Conservation (phyloP, 768 basidiomycete genomes). For the Boletus vermiculosoides region DNA sequence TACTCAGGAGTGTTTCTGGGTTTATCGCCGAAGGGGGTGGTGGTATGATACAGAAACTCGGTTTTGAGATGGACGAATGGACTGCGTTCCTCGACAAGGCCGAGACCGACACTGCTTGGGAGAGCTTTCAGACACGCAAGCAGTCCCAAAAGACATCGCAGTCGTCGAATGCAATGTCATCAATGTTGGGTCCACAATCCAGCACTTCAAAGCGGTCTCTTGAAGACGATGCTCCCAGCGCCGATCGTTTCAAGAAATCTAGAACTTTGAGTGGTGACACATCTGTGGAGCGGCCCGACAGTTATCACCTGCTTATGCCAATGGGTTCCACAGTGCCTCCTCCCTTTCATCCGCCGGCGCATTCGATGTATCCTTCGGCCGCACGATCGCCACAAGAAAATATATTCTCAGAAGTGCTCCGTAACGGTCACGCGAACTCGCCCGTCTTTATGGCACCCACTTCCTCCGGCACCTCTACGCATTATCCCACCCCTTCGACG, state of each 20-base stretch:
- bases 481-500: constrained; percentile 42
- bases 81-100: constrained; percentile 78
- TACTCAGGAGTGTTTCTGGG: constrained; percentile 69
- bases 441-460: constrained; percentile 61
- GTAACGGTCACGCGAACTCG: constrained; percentile 47
- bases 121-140: constrained; percentile 79
- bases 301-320: constrained; percentile 58
- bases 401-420: constrained; percentile 63
- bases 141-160: constrained; percentile 30
- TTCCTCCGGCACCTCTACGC: constrained; percentile 38
- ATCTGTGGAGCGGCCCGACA: constrained; percentile 40
- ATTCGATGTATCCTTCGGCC: constrained; percentile 45
- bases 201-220: constrained; percentile 22
- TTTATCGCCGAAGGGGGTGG: constrained; percentile 90
- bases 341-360: constrained; percentile 30
- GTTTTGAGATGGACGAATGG: constrained; percentile 77
- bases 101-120: constrained; percentile 93
- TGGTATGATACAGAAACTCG: constrained; percentile 72
- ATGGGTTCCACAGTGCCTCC: constrained; percentile 43
- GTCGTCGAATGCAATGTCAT: constrained; percentile 30
- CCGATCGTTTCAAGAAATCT: constrained; percentile 49
- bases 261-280: constrained; percentile 42
- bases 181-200: constrained; percentile 29
- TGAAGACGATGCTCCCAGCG: constrained; percentile 30
- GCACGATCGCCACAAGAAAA: constrained; percentile 47